These are phyloP conservation scores for Tuber microsphaerosporum DNA, from an alignment of 495 filamentous ascomycete species.

Conservation along the genomic window DNA sequence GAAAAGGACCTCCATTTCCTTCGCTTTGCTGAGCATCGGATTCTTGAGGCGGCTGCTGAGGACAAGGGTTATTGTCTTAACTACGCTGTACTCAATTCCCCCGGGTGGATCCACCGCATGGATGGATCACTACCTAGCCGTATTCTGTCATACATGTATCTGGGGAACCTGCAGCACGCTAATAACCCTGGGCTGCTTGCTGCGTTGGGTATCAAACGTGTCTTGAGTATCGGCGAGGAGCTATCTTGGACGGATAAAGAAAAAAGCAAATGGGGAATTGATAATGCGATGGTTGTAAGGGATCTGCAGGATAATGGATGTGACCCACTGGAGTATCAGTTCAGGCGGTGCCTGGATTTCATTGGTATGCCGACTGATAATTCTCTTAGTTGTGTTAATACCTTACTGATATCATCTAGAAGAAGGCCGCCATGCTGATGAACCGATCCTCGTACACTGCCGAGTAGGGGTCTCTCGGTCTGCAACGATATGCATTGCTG, in stretches of 20 bases:
- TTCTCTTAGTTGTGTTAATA: conserved; percentile 1
- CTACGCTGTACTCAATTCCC: conserved; percentile 44
- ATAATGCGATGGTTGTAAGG: conserved; percentile 71
- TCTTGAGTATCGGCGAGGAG: conserved; percentile 89
- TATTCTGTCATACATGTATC: conserved; percentile 87
- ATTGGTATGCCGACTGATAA: conserved; percentile 62
- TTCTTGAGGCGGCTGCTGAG: conserved; percentile 52
- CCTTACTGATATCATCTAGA: conserved; percentile 47
- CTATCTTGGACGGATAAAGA: conserved; percentile 69
- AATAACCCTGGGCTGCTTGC: conserved; percentile 80
- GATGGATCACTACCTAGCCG: conserved; percentile 88
- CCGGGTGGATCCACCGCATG: conserved; percentile 72
- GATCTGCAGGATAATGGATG: conserved; percentile 94
- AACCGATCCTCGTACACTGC: conserved; percentile 92
- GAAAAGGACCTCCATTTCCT: conserved; percentile 78
- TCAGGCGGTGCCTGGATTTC: conserved; percentile 79
- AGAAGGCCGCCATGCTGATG: conserved; percentile 62
- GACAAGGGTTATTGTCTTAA: conserved; percentile 33
- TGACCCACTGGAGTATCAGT: conserved; percentile 80
- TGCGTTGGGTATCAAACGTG: conserved; percentile 72
- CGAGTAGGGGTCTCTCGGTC: conserved; percentile 90
- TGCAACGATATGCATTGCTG: conserved; percentile 95
- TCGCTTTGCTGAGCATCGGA: conserved; percentile 61
- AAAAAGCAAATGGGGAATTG: conserved; percentile 58
- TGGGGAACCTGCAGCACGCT: conserved; percentile 84